phyloP scores from a whole-genome alignment of 176 grass and related monocot genomes.

The Bothriochloa decipiens region DNA sequence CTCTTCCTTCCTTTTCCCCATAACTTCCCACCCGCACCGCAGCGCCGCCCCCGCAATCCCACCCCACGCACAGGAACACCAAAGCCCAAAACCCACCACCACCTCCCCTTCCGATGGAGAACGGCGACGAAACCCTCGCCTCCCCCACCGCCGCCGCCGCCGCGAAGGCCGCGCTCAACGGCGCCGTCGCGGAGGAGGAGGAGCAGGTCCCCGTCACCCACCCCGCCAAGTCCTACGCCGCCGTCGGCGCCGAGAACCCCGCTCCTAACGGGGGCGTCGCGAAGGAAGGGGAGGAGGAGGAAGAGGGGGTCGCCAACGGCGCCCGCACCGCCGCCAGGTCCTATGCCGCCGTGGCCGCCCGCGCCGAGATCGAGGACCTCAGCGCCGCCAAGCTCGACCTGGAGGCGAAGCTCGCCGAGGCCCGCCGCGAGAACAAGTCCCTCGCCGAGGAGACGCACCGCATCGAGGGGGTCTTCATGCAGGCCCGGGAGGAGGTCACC shows the following conservation, averaged over 20 bases:
- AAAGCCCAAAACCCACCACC: constrained; percentile 41
- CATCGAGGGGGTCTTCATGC: constrained; percentile 44
- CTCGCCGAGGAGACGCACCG: constrained; percentile 36
- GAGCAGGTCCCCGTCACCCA: constrained; percentile 20
- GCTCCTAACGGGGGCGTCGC: constrained; percentile 15
- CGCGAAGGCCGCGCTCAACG: constrained; percentile 29
- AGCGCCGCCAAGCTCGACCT: constrained; percentile 46
- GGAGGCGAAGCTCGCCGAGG: constrained; percentile 51
- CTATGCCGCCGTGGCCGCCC: constrained; percentile 49
- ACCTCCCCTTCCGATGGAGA: constrained; percentile 45
- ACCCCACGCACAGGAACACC: constrained; percentile 23
- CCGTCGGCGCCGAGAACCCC: constrained; percentile 1
- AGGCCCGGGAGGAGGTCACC: constrained; percentile 41
- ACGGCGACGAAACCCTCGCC: constrained; percentile 53
- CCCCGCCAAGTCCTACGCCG: constrained; percentile 16
- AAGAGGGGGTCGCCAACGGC: background rate
- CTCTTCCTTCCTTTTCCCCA: background rate
- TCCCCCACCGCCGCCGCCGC: background rate
- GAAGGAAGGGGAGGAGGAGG: constrained; percentile 18
- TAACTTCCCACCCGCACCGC: background rate
- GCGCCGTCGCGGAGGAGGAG: constrained; percentile 20
- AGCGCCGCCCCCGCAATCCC: background rate
- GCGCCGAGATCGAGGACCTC: constrained; percentile 57
- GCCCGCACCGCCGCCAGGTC: constrained; percentile 40
- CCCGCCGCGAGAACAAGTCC: constrained; percentile 31